Conservation (phyloP, 768 basidiomycete genomes). For the Leccinellum rugosiceps region DNA sequence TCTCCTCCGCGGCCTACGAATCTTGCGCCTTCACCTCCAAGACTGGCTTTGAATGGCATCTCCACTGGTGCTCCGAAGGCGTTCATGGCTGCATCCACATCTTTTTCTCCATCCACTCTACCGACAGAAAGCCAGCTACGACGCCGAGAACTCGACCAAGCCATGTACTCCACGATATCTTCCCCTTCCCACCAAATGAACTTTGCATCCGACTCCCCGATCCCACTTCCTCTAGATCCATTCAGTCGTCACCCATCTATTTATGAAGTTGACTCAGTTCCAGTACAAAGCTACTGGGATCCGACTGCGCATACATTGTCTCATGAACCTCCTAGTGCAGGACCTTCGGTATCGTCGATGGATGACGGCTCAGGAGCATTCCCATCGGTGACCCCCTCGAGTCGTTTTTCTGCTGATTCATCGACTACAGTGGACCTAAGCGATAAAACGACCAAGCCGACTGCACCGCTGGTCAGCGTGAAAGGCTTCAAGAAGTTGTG, state of each 20-base stretch:
- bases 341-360: conserved; percentile 25
- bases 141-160: conserved; percentile 52
- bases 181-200: conserved; percentile 24
- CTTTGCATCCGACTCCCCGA: conserved; percentile 47
- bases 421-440: conserved; percentile 34
- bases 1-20: conserved; percentile 22
- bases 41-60: conserved; percentile 65
- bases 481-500: conserved; percentile 74
- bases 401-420: conserved; percentile 80
- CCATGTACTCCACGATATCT: conserved; percentile 41
- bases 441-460: conserved; percentile 28
- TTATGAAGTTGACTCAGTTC: conserved; percentile 29
- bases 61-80: conserved; percentile 57
- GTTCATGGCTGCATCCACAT: conserved; percentile 30
- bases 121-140: conserved; percentile 47
- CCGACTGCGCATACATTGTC: conserved; percentile 23
- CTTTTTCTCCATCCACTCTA: conserved; percentile 17
- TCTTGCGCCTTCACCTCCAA: conserved; percentile 53
- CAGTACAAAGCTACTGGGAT: conserved; percentile 46
- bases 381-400: conserved; percentile 36
- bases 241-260: conserved; percentile 70
- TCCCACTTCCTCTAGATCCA: conserved; percentile 83
- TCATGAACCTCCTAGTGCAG: conserved; percentile 17
- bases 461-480: conserved; percentile 62
- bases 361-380: conserved; percentile 18